Evolutionary conservation across 345 rosid species (phyloP).

Genomic region (Lepidium didymum): DNA sequence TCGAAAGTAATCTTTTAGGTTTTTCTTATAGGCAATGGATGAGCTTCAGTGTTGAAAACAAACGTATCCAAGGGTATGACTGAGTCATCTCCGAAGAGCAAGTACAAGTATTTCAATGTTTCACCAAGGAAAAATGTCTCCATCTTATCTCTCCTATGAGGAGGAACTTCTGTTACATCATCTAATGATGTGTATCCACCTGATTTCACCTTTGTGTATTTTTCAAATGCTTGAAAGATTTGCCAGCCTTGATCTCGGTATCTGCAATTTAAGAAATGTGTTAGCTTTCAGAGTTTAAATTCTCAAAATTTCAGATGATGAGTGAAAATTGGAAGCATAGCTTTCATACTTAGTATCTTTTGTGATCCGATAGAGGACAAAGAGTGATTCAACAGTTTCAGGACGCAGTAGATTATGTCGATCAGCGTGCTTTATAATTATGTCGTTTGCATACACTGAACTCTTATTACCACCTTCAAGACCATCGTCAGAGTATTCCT

Average conservation of each 20-base stretch:
- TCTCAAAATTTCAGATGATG: neutral
- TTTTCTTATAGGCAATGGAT: conserved; percentile 66
- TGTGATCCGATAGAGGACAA: conserved; percentile 78
- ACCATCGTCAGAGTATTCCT: conserved; percentile 75
- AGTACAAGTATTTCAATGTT: conserved; percentile 81
- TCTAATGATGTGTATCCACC: conserved; percentile 86
- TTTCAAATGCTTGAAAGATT: conserved; percentile 91
- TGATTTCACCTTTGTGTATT: conserved; percentile 62
- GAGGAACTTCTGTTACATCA: conserved; percentile 77
- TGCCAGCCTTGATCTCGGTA: conserved; percentile 97
- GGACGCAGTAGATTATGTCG: conserved; percentile 94
- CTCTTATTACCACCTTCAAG: conserved; percentile 90
- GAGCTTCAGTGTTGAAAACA: conserved; percentile 93
- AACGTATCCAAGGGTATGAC: conserved; percentile 73
- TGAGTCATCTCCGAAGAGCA: conserved; percentile 76
- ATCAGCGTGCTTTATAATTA: conserved; percentile 79
- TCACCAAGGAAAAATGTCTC: conserved; percentile 93
- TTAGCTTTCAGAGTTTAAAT: neutral
- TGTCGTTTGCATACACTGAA: conserved; percentile 66
- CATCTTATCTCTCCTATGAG: conserved; percentile 84
- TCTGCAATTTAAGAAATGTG: conserved; percentile 35
- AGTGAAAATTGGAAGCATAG: neutral
- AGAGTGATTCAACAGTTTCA: conserved; percentile 94
- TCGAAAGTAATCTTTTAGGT: conserved; percentile 16
- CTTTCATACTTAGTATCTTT: conserved; percentile 63